Base-by-base conservation (phyloP, 495 filamentous ascomycete species). In the Parathielavia appendiculata region DNA sequence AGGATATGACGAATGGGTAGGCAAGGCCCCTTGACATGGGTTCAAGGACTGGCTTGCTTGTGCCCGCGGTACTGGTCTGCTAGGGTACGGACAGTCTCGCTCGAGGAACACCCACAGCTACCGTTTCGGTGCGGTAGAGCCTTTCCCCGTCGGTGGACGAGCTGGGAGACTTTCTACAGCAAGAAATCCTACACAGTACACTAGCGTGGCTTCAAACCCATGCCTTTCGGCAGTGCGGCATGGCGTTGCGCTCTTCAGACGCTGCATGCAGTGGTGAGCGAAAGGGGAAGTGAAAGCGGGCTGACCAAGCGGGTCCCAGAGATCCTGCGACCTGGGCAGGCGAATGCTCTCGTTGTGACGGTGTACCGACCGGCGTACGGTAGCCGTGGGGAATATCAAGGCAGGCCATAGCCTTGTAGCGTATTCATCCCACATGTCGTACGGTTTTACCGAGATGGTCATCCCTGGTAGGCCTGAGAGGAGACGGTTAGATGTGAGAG, bases 171-270 rank as follows among this genome's bases (percentile, higher is more conserved):
- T n/a, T 48, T 40, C 26, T 56, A 43, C 44, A 56, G 55, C 35
- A 50, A 35, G 45, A 26, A 58, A 40, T 30, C 26, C 26, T 30
- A 3, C 26, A 30, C 26, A 30, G 26, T 30, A 3, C n/a, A 45
- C 55, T 51, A 51, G 46, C 30, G 55, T 26, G 38, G 47, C 46
- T 23, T 50, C 62, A 40, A 63, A 43, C 51, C 61, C 63, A 63
- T 60, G 66, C 62, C 56, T 65, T 63, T 66, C 68, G 68, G 68
- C 63, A 70, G 61, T 63, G 63, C 66, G 68, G 68, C 68, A 66
- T 69, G 66, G 61, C 62, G 63, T 59, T 66, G 54, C 62, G 44
- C 41, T 61, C 60, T 63, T 52, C 43, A 41, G 40, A 48, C 46
- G 49, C 34, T 43, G 54, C 55, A 58, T 54, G 57, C 55, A 58